Evolutionary conservation across 345 rosid genomes (phyloP).

Genomic region (Salix exigua): DNA sequence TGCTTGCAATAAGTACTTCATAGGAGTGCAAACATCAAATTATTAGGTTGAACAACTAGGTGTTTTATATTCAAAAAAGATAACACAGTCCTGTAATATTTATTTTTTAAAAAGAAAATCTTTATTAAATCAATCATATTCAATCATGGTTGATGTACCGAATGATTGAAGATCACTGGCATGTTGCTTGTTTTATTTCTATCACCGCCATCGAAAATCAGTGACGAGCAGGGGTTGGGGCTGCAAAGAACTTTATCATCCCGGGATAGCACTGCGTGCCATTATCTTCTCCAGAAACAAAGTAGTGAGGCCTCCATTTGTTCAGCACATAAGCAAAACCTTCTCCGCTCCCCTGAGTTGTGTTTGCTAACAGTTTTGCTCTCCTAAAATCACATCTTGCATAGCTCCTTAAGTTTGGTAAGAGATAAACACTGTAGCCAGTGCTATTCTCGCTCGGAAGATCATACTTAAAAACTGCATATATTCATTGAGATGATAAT

Average conservation of each 20-base stretch:
- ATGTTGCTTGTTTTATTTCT: too few relatives aligned
- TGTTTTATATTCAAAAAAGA: too few relatives aligned
- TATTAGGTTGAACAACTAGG: too few relatives aligned
- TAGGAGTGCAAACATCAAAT: too few relatives aligned
- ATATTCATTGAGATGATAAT: too few relatives aligned
- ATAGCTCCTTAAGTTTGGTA: conserved; percentile 21
- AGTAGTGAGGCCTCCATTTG: conserved; percentile 21
- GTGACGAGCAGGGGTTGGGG: conserved; percentile 15
- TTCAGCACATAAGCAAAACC: conserved; percentile 20
- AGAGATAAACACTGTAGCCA: conserved; percentile 6
- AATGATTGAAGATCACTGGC: too few relatives aligned
- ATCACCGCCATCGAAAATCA: too few relatives aligned
- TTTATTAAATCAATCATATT: too few relatives aligned
- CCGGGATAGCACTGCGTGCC: conserved; percentile 9
- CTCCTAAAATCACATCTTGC: conserved; percentile 19
- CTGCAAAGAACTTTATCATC: conserved; percentile 22
- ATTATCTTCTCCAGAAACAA: conserved; percentile 14
- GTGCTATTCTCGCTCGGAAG: conserved; percentile 40
- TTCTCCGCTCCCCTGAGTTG: conserved; percentile 8
- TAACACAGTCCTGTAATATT: too few relatives aligned
- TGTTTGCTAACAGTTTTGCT: conserved; percentile 17
- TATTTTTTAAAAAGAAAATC: too few relatives aligned
- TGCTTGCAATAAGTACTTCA: too few relatives aligned
- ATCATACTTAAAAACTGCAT: conserved; percentile 65
- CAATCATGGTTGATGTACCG: too few relatives aligned